Percentiles rank a stretch among this genome's conserved stretches.
These are phyloP conservation scores for Tulasnella sp. DNA, from an alignment of 768 basidiomycete species.

Conservation along the genomic window DNA sequence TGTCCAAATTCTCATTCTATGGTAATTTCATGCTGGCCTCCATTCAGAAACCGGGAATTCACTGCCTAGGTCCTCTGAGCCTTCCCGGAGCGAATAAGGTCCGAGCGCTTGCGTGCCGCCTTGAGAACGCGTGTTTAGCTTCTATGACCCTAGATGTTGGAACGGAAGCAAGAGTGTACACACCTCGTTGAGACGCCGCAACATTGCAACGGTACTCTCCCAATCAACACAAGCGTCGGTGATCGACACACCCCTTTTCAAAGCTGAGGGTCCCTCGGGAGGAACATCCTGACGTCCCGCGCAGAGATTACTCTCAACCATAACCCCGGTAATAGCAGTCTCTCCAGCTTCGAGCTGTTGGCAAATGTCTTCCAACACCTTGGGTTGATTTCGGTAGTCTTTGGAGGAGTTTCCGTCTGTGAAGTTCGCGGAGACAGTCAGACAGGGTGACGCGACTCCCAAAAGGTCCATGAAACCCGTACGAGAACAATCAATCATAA, in stretches of 20 bases:
- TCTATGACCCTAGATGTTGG: no score
- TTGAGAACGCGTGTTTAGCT: neutral
- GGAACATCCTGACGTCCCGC: constrained; percentile 91
- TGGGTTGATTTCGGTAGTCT: constrained; percentile 91
- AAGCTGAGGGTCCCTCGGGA: constrained; percentile 52
- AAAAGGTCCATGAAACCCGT: constrained; percentile 35
- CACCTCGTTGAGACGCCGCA: constrained; percentile 63
- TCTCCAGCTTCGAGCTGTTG: constrained; percentile 68
- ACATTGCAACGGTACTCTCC: constrained; percentile 71
- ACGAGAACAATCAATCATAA: constrained; percentile 88
- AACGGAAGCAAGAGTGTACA: constrained; percentile 22
- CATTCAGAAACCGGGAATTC: neutral
- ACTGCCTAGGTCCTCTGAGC: neutral
- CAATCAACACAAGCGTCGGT: constrained; percentile 92
- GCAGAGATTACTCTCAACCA: constrained; percentile 94
- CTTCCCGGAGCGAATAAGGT: constrained; percentile 3
- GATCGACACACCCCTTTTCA: constrained; percentile 81
- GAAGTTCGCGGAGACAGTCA: constrained; percentile 25
- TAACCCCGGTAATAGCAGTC: constrained; percentile 81
- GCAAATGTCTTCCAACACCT: constrained; percentile 67
- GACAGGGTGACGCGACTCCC: neutral
- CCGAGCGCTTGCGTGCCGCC: constrained; percentile 21
- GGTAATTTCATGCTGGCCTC: neutral
- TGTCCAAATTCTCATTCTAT: neutral
- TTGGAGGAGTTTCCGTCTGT: constrained; percentile 94